Conservation (phyloP, 345 rosid species). For the Geranium brycei region DNA sequence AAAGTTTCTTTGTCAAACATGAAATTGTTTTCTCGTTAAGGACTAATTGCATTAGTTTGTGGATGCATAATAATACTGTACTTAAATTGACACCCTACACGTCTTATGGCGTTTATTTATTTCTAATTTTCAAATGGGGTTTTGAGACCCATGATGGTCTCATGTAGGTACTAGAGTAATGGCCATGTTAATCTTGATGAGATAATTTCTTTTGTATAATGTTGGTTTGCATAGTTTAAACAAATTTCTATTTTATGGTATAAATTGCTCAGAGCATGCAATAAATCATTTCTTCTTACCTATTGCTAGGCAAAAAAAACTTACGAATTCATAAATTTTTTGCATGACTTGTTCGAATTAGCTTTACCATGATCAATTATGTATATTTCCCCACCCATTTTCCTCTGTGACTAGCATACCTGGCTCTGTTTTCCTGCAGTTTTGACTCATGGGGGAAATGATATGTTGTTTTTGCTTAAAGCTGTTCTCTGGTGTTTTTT, state of each 20-base stretch:
- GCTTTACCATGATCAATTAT: not conserved
- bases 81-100: too few relatives aligned
- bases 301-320: too few relatives aligned
- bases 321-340: too few relatives aligned
- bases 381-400: not conserved
- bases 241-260: too few relatives aligned
- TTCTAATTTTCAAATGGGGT: not conserved
- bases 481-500: constrained; percentile 12
- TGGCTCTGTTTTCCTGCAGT: not conserved
- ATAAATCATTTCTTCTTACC: too few relatives aligned
- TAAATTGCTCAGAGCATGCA: too few relatives aligned
- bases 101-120: too few relatives aligned
- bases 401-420: not conserved
- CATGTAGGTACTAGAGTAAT: not conserved
- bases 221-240: too few relatives aligned
- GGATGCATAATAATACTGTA: too few relatives aligned
- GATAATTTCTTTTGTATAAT: too few relatives aligned
- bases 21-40: not conserved
- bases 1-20: not conserved
- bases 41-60: too few relatives aligned
- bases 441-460: not conserved
- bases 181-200: too few relatives aligned
- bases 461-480: not conserved
- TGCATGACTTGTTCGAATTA: not conserved
- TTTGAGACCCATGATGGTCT: not conserved